Evolutionary conservation across 2,329 filamentous ascomycete species (phyloP), one percentile per base, ranked within the genome.

Genomic region (Stagonosporopsis rhizophila): DNA sequence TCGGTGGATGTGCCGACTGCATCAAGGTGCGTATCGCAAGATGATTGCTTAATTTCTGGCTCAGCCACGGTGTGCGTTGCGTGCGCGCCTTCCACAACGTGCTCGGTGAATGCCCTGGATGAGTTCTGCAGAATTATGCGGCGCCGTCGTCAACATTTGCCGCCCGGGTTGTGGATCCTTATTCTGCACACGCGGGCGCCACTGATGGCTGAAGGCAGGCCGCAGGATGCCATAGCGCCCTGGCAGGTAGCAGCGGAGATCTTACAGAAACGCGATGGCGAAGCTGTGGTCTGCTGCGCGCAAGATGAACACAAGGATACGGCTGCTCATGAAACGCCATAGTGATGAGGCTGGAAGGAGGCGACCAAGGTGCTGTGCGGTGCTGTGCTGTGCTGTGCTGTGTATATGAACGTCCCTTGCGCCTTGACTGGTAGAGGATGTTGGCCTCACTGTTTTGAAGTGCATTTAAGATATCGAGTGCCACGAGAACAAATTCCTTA

Each of bases 281-380:
- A 68, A 62, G 68, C 63, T 60, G 61, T 65, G 63, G 64, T 53
- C 58, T 65, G 59, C 63, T 42, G 60, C 61, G 62, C 47, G 48
- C 54, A 52, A 65, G 66, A 68, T 67, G 64, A 65, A 59, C 62
- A 56, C 71, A 69, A 69, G 71, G 71, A 70, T 74, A 61, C 51
- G 56, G 64, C 59, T 65, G 68, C 66, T 61, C 57, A 45, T 61
- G 62, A 65, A 68, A 65, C 61, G 56, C 60, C 60, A 62, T 62
- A 48, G 60, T 66, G 59, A 64, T 61, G 61, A 67, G 58, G 64
- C 65, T 63, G 56, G 60, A 65, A 59, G 59, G 42, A 58, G 55
- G 51, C 64, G 67, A 70, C 67, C 62, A 66, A 64, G 62, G 62
- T 44, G 27, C 28, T 47, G 47, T 75, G 14, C 9, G 4, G 30